Evolutionary conservation across 1,284 basidiomycete genomes (phyloP).

Genomic region (Ceraceosorus bombacis): DNA sequence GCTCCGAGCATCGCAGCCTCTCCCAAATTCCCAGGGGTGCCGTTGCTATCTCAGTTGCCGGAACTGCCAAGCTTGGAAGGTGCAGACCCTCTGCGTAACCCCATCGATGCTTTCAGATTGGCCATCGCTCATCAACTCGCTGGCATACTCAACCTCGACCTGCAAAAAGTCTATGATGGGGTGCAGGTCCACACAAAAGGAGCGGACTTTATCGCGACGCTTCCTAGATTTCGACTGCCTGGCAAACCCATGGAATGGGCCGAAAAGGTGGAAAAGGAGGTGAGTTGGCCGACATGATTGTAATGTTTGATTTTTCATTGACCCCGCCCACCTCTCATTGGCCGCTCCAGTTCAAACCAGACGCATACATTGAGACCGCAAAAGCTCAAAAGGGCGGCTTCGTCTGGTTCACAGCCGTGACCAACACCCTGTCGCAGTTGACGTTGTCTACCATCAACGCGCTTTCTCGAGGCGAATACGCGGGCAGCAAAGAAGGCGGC

Average conservation of each 20-base stretch:
- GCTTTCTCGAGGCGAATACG: slow-evolving; percentile 48
- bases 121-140: slow-evolving; percentile 72
- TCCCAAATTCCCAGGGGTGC: no score
- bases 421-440: slow-evolving; percentile 62
- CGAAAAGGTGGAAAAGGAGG: slow-evolving; percentile 64
- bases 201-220: slow-evolving; percentile 81
- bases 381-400: slow-evolving; percentile 38
- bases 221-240: slow-evolving; percentile 77
- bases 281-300: slow-evolving; percentile 51
- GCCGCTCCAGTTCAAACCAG: slow-evolving; percentile 29
- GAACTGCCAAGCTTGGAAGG: slow-evolving; percentile 35
- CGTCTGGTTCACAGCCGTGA: slow-evolving; percentile 37
- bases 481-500: slow-evolving; percentile 10
- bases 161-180: slow-evolving; percentile 64
- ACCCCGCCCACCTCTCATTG: neutral
- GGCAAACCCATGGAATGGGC: slow-evolving; percentile 75
- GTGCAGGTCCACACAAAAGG: slow-evolving; percentile 81
- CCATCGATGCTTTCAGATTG: slow-evolving; percentile 75
- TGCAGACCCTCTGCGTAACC: slow-evolving; percentile 62
- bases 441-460: slow-evolving; percentile 74
- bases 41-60: slow-evolving; percentile 19
- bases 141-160: slow-evolving; percentile 57
- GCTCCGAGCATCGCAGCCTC: no score
- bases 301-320: neutral
- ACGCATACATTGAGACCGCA: slow-evolving; percentile 28